A percentile compares a stretch with the other conserved stretches of the same genome.
Conservation (phyloP, 2,329 filamentous ascomycete species). For the Colletotrichum spaethianum region DNA sequence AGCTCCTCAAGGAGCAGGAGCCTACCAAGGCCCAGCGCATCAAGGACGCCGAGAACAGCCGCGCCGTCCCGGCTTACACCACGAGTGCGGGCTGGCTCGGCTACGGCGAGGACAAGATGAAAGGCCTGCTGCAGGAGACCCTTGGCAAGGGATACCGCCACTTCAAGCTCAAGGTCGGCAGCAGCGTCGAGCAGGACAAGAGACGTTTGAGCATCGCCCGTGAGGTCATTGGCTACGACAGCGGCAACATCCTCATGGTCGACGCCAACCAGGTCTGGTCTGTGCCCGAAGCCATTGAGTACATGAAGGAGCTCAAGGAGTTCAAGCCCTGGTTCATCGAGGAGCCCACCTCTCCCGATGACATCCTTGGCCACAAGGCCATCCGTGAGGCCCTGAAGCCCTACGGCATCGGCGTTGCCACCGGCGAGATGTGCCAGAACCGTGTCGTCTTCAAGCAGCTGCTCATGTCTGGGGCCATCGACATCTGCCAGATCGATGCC, state of each 20-base stretch:
- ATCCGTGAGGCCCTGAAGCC: conserved; percentile 85
- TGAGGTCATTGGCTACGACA: conserved; percentile 85
- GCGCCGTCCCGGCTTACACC: conserved; percentile 90
- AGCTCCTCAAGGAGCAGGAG: conserved; percentile 77
- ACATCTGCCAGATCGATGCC: conserved; percentile 91
- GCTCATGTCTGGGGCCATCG: conserved; percentile 83
- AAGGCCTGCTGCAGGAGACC: conserved; percentile 79
- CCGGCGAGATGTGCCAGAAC: conserved; percentile 97
- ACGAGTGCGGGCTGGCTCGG: conserved; percentile 94
- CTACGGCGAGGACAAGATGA: conserved; percentile 91
- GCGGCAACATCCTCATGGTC: conserved; percentile 89
- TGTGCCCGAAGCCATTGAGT: conserved; percentile 88
- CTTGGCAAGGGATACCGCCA: conserved; percentile 83
- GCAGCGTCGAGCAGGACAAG: conserved; percentile 79
- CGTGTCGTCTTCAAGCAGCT: conserved; percentile 95
- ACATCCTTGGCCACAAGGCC: conserved; percentile 89
- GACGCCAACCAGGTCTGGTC: conserved; percentile 96
- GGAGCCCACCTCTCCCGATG: conserved; percentile 91
- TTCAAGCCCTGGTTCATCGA: conserved; percentile 97
- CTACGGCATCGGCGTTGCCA: conserved; percentile 85
- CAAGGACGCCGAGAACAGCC: conserved; percentile 78
- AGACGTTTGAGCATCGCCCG: conserved; percentile 80
- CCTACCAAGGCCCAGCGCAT: conserved; percentile 79
- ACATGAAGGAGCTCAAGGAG: conserved; percentile 86
- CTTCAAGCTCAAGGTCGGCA: conserved; percentile 94